Conservation (phyloP, 139 green algal genomes). For the Auxenochlorella pyrenoidosa region DNA sequence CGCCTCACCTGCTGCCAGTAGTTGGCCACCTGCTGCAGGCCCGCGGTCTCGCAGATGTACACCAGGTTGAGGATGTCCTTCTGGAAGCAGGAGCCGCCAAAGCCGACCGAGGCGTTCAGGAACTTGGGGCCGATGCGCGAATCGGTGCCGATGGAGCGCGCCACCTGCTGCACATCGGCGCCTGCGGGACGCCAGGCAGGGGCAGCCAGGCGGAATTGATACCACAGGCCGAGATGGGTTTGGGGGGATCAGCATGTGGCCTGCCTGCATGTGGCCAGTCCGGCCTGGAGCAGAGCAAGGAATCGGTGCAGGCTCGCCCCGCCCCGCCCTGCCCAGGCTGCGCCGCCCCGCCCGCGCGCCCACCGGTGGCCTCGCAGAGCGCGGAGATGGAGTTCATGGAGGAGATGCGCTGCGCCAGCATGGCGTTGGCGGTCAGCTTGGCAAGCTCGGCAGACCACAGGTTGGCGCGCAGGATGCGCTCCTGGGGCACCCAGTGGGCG, state of each 20-base stretch:
- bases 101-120: constrained; percentile 96
- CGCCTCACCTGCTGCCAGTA: constrained; percentile 89
- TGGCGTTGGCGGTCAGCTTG: constrained; percentile 98
- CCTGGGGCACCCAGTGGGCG: constrained; percentile 93
- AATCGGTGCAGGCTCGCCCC: no score
- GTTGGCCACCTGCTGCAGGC: constrained; percentile 92
- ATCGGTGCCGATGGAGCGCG: constrained; percentile 94
- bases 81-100: constrained; percentile 99
- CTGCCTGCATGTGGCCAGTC: no score
- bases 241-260: no score
- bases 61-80: constrained; percentile 96
- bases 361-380: constrained; percentile 94
- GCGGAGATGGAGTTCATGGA: constrained; percentile 99
- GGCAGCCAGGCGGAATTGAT: no score
- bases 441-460: constrained; percentile 98
- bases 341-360: no score
- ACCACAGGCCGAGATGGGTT: no score
- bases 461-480: constrained; percentile 95
- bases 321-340: no score
- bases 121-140: constrained; percentile 97
- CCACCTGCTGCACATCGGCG: constrained; percentile 94
- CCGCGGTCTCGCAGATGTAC: constrained; percentile 97
- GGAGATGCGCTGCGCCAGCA: constrained; percentile 98
- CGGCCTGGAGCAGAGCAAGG: no score
- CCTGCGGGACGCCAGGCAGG: constrained; percentile 22